Evolutionary conservation across 176 grass and related monocot species (phyloP).

Genomic region (Triticum timopheevii): DNA sequence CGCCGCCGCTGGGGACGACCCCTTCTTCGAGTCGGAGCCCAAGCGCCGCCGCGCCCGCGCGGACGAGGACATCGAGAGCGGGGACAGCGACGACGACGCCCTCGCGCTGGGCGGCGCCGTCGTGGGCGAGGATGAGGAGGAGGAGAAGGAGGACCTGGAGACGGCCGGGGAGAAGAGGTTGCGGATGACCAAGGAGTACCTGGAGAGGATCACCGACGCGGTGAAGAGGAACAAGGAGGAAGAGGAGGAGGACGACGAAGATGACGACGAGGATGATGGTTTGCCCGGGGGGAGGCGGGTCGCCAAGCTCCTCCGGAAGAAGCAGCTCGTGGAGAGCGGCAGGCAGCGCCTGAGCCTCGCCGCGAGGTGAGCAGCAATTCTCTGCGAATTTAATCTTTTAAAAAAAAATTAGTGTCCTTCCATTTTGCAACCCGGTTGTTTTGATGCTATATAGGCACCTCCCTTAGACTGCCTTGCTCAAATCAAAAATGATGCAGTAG

Average conservation of each 20-base stretch:
- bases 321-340: conserved; percentile 62
- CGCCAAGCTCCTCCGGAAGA: conserved; percentile 52
- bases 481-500: not conserved
- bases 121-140: not conserved
- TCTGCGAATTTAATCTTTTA: not conserved
- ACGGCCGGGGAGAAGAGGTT: conserved; percentile 62
- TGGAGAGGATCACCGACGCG: conserved; percentile 42
- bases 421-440: no score
- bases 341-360: conserved; percentile 46
- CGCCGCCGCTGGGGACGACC: conserved; percentile 27
- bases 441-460: not conserved
- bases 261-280: not conserved
- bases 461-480: not conserved
- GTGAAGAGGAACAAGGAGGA: conserved; percentile 46
- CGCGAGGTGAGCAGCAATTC: conserved; percentile 39
- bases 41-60: conserved; percentile 34
- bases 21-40: conserved; percentile 60
- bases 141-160: conserved; percentile 33
- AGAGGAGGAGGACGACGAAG: conserved; percentile 39
- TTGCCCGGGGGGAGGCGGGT: conserved; percentile 27
- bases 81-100: conserved; percentile 51
- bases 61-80: conserved; percentile 59
- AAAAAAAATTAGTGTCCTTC: not conserved
- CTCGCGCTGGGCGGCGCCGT: not conserved
- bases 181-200: conserved; percentile 52